These are phyloP conservation scores for Taxawa tesnikishii DNA, from an alignment of 2,329 filamentous ascomycete genomes.

Conservation along the genomic window DNA sequence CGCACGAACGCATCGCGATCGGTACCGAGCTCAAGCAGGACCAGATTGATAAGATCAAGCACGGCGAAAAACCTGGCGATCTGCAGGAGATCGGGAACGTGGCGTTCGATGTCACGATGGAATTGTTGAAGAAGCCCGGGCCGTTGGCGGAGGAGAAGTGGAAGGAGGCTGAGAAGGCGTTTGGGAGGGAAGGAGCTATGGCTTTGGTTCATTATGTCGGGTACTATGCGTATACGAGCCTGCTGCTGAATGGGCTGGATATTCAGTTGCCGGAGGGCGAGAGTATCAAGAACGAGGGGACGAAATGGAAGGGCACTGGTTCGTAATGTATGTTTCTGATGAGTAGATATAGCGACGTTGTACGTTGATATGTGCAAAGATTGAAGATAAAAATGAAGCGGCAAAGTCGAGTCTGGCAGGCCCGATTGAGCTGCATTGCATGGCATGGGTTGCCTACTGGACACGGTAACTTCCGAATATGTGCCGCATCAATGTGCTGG, in stretches of 20 bases:
- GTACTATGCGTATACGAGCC: conserved; percentile 12
- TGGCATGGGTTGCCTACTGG: too few species aligned
- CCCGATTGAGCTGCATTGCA: too few species aligned
- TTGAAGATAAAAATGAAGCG: too few species aligned
- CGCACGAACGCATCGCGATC: conserved; percentile 10
- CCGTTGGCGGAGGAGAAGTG: conserved; percentile 10
- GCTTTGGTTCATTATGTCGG: conserved; percentile 12
- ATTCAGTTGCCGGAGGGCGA: conserved; percentile 8
- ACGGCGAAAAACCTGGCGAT: conserved; percentile 11
- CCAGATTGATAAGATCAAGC: conserved; percentile 8
- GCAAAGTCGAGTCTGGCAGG: too few species aligned
- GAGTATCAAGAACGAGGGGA: conserved; percentile 2
- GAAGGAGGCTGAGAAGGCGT: conserved; percentile 9
- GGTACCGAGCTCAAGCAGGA: conserved; percentile 7
- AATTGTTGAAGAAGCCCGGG: conserved; percentile 10
- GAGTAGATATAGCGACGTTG: too few species aligned
- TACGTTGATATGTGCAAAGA: too few species aligned
- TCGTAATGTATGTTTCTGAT: too few species aligned
- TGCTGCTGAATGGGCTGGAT: conserved; percentile 13
- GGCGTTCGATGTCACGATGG: conserved; percentile 13
- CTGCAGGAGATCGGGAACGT: conserved; percentile 10
- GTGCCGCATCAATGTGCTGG: too few species aligned
- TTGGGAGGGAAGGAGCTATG: conserved; percentile 12
- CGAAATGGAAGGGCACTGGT: too few species aligned
- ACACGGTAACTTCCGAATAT: too few species aligned